Base-by-base conservation (phyloP, 768 basidiomycete species). In the Paxillus involutus region DNA sequence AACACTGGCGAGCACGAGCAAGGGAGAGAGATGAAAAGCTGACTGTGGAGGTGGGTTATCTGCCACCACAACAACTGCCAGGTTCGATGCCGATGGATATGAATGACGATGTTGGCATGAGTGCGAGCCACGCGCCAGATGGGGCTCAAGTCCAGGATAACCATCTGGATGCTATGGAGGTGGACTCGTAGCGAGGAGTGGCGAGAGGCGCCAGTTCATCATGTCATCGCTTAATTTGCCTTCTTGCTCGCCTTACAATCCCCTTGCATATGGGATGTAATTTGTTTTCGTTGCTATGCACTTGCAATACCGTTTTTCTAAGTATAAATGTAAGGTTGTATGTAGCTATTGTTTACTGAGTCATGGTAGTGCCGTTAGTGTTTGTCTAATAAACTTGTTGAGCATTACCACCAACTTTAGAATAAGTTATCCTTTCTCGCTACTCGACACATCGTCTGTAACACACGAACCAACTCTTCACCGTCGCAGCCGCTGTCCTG, bases 1-100 rank as follows among this genome's bases (percentile, higher is more conserved):
- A 64, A 11, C 75, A 78, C 63, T 77, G 66, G 71, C 63, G 47
- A 41, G 63, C 55, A 58, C 66, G 69, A 35, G 65, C 51, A 37
- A 63, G 58, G 51, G 67, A 66, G 52, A 73, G 70, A 58, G 59
- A 58, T 32, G 62, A 68, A 42, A 66, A 6, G 29, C 56, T 30
- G 19, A 59, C 51, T 0, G 33, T 66, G 8, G 66, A 64, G 13
- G 54, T 49, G 19, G 50, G 44, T 8, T 32, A 52, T 21, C 60
- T 66, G 16, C 35, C 59, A 0, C 60, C 59, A 11, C 57, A 67
- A 52, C 29, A 44, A 2, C 13, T 43, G 12, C 35, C 55, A 3
- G 16, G 32, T 19, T 26, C 50, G 19, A 52, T 46, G 50, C 16
- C 32, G 37, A 48, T 52, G 40, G 52, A 63, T 10, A 32, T 21